These are phyloP conservation scores for Coniella lustricola DNA, from an alignment of 2,329 filamentous ascomycete genomes.

Conservation along the genomic window DNA sequence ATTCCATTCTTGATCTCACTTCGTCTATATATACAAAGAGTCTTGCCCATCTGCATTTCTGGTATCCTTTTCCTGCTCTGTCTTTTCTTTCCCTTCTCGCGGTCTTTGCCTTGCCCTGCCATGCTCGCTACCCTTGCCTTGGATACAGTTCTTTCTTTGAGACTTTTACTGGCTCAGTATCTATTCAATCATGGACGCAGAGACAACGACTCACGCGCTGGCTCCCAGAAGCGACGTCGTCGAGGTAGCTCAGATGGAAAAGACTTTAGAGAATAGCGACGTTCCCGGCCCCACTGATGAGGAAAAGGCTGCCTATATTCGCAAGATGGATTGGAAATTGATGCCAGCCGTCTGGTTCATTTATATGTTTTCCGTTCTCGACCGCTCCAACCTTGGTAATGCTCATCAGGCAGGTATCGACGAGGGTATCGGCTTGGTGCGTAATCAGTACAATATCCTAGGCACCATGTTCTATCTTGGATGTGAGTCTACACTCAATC, in stretches of 20 bases:
- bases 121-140: too few relatives aligned
- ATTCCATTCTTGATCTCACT: too few relatives aligned
- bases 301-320: slow-evolving; percentile 8
- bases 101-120: too few relatives aligned
- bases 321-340: slow-evolving; percentile 18
- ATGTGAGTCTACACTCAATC: neutral
- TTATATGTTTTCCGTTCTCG: slow-evolving; percentile 27
- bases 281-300: neutral
- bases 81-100: too few relatives aligned
- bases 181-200: too few relatives aligned
- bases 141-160: too few relatives aligned
- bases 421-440: slow-evolving; percentile 21
- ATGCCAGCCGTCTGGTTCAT: slow-evolving; percentile 22
- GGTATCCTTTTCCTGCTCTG: too few relatives aligned
- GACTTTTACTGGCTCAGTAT: too few relatives aligned
- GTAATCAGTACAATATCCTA: slow-evolving; percentile 21
- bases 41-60: too few relatives aligned
- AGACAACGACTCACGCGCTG: neutral
- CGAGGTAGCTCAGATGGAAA: slow-evolving; percentile 6
- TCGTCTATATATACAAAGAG: too few relatives aligned
- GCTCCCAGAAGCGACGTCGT: slow-evolving; percentile 1
- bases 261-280: neutral
- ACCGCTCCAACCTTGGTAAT: slow-evolving; percentile 25
- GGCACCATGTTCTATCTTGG: slow-evolving; percentile 23
- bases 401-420: slow-evolving; percentile 25